Conservation (phyloP, 2,329 filamentous ascomycete species). For the Cladosporium sp. region DNA sequence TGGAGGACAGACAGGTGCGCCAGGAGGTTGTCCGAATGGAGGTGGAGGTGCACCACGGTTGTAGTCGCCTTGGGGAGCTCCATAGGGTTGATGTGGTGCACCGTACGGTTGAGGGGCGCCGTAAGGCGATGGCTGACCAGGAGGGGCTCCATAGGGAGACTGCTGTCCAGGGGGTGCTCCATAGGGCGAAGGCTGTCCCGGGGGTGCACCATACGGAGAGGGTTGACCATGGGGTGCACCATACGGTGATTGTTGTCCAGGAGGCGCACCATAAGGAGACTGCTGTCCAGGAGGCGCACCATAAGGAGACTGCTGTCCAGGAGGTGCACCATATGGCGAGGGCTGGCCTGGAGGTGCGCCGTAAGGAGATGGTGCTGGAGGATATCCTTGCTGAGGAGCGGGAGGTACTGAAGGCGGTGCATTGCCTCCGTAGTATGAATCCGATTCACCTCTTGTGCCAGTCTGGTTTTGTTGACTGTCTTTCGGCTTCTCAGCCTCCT, state of each 20-base stretch:
- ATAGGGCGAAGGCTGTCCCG: conserved; percentile 17
- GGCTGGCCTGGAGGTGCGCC: not conserved
- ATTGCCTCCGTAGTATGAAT: conserved; percentile 10
- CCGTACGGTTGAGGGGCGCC: conserved; percentile 19
- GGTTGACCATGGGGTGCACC: not conserved
- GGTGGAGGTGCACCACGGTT: conserved; percentile 26
- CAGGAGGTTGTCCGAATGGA: conserved; percentile 26
- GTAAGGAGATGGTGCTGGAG: conserved; percentile 1
- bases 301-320: conserved; percentile 17
- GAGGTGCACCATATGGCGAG: conserved; percentile 8
- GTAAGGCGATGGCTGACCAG: conserved; percentile 11
- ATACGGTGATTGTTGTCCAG: not conserved
- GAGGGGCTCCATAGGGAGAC: conserved; percentile 1
- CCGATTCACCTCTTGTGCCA: conserved; percentile 15
- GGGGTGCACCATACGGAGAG: conserved; percentile 11
- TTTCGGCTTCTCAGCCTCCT: conserved; percentile 26
- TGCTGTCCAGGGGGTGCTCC: conserved; percentile 10
- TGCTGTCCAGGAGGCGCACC: conserved; percentile 5
- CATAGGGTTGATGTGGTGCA: conserved; percentile 14
- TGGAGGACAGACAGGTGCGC: conserved; percentile 49
- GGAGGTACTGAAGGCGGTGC: not conserved
- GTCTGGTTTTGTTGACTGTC: conserved; percentile 29
- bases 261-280: conserved; percentile 2
- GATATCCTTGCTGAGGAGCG: conserved; percentile 1
- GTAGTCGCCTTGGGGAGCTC: conserved; percentile 26